Percentiles rank a stretch among this genome's conserved stretches.
Evolutionary conservation across 495 filamentous ascomycete genomes (phyloP).

Genomic region (Stereocaulon alpinum): DNA sequence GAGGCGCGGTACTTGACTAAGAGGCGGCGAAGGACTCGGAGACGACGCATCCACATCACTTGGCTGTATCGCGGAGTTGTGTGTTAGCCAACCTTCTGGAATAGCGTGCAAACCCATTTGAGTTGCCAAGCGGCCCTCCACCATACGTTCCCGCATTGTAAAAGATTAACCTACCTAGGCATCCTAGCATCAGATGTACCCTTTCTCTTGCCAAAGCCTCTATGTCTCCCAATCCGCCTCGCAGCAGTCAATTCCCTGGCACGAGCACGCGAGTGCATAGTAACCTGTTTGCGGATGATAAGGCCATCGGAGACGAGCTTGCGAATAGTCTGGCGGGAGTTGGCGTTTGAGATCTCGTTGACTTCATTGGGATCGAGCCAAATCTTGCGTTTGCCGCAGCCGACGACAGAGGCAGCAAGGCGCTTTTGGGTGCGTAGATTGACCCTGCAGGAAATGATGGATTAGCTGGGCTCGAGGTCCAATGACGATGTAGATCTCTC

Average conservation of each 20-base stretch:
- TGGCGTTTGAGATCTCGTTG: constrained; percentile 99
- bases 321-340: constrained; percentile 99
- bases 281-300: constrained; percentile 99
- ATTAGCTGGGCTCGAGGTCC: background rate
- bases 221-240: constrained; percentile 86
- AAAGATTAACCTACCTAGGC: constrained; percentile 63
- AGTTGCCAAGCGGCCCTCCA: background rate
- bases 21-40: constrained; percentile 95
- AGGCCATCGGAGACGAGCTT: constrained; percentile 99
- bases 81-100: constrained; percentile 1
- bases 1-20: constrained; percentile 98
- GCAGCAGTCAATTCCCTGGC: constrained; percentile 85
- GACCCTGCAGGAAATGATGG: constrained; percentile 57
- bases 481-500: background rate
- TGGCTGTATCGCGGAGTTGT: constrained; percentile 41
- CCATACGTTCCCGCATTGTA: background rate
- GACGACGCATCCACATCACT: constrained; percentile 99
- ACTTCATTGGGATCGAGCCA: constrained; percentile 99
- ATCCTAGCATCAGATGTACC: constrained; percentile 99
- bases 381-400: constrained; percentile 99
- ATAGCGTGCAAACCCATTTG: background rate
- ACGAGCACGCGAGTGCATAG: constrained; percentile 96
- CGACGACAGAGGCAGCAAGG: constrained; percentile 94
- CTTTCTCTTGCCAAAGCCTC: constrained; percentile 99
- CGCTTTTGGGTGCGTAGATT: constrained; percentile 99